Evolutionary conservation across 2,329 filamentous ascomycete genomes (phyloP).

Genomic region (Phaeosphaeriaceae sp.): DNA sequence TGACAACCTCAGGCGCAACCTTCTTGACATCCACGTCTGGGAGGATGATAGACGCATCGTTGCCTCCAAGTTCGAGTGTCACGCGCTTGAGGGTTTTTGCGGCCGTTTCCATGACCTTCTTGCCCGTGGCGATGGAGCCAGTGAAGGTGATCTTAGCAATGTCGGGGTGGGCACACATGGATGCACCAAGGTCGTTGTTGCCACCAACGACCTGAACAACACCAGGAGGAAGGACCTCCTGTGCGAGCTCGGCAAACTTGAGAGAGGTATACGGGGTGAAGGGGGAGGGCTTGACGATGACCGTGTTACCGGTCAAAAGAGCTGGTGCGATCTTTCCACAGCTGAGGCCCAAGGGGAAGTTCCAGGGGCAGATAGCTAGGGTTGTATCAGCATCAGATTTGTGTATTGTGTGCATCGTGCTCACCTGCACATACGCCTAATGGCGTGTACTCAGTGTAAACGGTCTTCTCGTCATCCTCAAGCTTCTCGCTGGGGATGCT

Average conservation of each 20-base stretch:
- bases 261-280: constrained; percentile 65
- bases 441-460: constrained; percentile 55
- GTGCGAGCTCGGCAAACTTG: constrained; percentile 66
- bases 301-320: constrained; percentile 61
- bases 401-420: not conserved
- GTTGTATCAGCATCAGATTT: not conserved
- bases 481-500: constrained; percentile 48
- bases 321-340: constrained; percentile 63
- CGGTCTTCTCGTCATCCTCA: constrained; percentile 54
- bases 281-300: constrained; percentile 64
- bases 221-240: constrained; percentile 65
- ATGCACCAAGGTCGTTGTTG: constrained; percentile 65
- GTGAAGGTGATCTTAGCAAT: constrained; percentile 70
- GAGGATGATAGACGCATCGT: constrained; percentile 66
- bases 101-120: constrained; percentile 65
- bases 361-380: constrained; percentile 50
- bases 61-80: constrained; percentile 67
- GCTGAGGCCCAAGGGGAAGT: constrained; percentile 61
- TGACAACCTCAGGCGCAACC: constrained; percentile 57
- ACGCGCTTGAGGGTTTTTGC: constrained; percentile 65
- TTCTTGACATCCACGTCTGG: constrained; percentile 63
- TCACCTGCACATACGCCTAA: constrained; percentile 53
- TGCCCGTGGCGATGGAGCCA: constrained; percentile 65
- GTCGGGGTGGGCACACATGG: constrained; percentile 64
- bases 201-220: constrained; percentile 68